Conservation (phyloP, 2,329 filamentous ascomycete species). For the Phaeosphaeriaceae sp. region DNA sequence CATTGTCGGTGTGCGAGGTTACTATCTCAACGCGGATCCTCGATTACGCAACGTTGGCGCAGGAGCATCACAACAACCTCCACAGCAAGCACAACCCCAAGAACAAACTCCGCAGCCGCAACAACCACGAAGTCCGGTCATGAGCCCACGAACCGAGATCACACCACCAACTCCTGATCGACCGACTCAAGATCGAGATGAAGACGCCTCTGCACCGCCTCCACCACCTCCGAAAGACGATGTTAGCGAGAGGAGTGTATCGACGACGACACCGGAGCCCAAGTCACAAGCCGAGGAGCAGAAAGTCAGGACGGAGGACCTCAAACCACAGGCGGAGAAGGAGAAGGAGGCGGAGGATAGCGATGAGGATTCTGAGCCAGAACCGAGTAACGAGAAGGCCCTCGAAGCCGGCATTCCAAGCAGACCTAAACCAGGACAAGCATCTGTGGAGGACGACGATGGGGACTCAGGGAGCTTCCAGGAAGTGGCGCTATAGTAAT, state of each 20-base stretch:
- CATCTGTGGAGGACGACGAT: constrained; percentile 39
- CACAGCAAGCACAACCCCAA: constrained; percentile 28
- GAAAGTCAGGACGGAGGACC: constrained; percentile 43
- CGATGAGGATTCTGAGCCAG: constrained; percentile 29
- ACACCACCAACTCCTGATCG: constrained; percentile 60
- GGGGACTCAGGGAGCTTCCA: constrained; percentile 43
- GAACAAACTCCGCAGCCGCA: constrained; percentile 21
- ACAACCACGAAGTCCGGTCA: constrained; percentile 38
- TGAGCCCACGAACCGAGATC: constrained; percentile 57
- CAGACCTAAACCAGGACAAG: constrained; percentile 33
- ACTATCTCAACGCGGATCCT: constrained; percentile 89
- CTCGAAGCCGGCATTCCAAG: constrained; percentile 37
- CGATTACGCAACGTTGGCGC: constrained; percentile 63
- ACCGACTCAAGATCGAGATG: constrained; percentile 30
- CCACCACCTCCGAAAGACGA: constrained; percentile 46
- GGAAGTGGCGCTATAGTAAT: constrained; percentile 36
- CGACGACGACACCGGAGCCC: constrained; percentile 29
- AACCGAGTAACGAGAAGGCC: constrained; percentile 29
- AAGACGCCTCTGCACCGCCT: constrained; percentile 34
- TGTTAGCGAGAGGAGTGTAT: constrained; percentile 26
- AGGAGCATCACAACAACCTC: constrained; percentile 32
- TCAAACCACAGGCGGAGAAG: constrained; percentile 39
- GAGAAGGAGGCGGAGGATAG: constrained; percentile 30
- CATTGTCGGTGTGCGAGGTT: constrained; percentile 92
- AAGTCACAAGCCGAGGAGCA: constrained; percentile 38